Evolutionary conservation across 352 stramenopile species (phyloP).

Genomic region (Thraustochytrium striatum): DNA sequence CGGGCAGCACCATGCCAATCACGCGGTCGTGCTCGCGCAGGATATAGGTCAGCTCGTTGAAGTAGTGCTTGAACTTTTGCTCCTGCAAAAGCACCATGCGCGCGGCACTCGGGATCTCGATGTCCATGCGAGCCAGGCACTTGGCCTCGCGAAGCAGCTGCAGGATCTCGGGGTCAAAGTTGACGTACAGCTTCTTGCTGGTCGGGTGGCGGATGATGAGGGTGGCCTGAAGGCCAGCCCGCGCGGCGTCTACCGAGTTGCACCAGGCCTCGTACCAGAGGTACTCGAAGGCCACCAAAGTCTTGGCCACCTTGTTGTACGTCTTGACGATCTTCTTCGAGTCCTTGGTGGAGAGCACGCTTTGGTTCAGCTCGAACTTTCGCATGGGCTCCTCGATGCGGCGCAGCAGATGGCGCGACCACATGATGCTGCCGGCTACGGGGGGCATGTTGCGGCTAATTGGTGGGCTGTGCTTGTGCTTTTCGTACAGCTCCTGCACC

Average conservation of each 20-base stretch:
- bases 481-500: conserved; percentile 95
- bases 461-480: conserved; percentile 94
- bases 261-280: conserved; percentile 96
- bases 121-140: conserved; percentile 93
- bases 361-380: conserved; percentile 97
- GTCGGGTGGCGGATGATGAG: conserved; percentile 96
- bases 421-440: conserved; percentile 95
- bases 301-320: conserved; percentile 98
- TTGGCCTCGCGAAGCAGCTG: conserved; percentile 94
- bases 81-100: conserved; percentile 96
- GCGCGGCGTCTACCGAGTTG: conserved; percentile 80
- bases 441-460: conserved; percentile 93
- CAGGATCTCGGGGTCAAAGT: conserved; percentile 96
- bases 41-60: conserved; percentile 92
- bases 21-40: conserved; percentile 93
- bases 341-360: conserved; percentile 91
- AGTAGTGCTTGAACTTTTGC: conserved; percentile 98
- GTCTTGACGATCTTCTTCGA: conserved; percentile 95
- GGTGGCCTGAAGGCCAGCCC: conserved; percentile 92
- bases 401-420: conserved; percentile 92
- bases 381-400: conserved; percentile 98
- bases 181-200: conserved; percentile 95
- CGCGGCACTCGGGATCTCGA: conserved; percentile 92
- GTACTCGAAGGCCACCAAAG: conserved; percentile 96
- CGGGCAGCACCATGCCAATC: conserved; percentile 91